Evolutionary conservation across 306 rosid species (phyloP).

Genomic region (Acacia crassicarpa): DNA sequence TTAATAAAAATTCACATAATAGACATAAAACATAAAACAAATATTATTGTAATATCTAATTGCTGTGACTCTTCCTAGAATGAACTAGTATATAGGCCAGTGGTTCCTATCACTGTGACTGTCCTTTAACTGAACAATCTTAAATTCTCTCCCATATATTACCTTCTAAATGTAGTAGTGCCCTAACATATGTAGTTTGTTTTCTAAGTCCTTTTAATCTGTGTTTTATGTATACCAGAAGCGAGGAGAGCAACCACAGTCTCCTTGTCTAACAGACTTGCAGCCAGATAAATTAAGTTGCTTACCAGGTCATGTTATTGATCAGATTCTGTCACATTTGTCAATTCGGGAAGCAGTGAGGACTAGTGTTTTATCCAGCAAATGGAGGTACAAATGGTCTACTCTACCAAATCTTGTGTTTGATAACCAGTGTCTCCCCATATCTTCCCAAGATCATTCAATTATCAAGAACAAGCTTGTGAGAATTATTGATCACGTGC

Average conservation of each 20-base stretch:
- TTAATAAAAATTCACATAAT: no score
- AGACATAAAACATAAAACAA: no score
- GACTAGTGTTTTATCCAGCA: conserved; percentile 65
- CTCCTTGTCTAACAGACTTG: conserved; percentile 35
- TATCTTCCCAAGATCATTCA: conserved; percentile 34
- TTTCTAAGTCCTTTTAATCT: conserved; percentile 24
- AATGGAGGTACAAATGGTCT: conserved; percentile 72
- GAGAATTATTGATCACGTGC: conserved; percentile 64
- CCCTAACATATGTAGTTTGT: conserved; percentile 20
- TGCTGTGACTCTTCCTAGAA: no score
- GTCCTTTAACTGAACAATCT: neutral
- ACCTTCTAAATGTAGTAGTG: neutral
- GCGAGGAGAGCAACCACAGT: conserved; percentile 35
- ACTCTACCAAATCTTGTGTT: conserved; percentile 55
- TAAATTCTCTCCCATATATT: neutral
- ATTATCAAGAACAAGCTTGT: conserved; percentile 45
- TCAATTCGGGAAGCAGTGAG: conserved; percentile 54
- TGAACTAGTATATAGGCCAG: no score
- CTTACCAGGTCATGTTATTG: conserved; percentile 54
- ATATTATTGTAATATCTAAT: no score
- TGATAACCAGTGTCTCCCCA: conserved; percentile 39
- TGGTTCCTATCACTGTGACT: neutral
- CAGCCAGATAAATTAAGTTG: conserved; percentile 56
- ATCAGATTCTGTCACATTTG: conserved; percentile 51
- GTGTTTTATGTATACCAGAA: conserved; percentile 30